Conservation (phyloP, 345 rosid genomes). For the Pugionium cornutum region DNA sequence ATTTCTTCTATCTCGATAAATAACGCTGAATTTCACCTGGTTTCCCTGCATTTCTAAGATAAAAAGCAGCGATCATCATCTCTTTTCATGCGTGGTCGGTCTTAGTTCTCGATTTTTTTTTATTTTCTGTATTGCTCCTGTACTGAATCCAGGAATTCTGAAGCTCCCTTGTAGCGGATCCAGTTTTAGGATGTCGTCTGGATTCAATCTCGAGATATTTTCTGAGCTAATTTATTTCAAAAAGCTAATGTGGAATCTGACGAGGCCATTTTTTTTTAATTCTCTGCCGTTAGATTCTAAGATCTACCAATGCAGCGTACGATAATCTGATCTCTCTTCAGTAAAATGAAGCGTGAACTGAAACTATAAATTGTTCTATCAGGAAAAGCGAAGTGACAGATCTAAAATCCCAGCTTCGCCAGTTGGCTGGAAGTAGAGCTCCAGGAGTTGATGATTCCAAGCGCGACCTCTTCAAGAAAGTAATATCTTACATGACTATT, state of each 20-base stretch:
- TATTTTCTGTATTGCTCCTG: not conserved
- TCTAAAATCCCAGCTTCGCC: slow-evolving; percentile 90
- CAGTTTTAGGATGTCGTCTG: slow-evolving; percentile 15
- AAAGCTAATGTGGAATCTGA: slow-evolving; percentile 14
- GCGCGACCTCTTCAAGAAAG: slow-evolving; percentile 93
- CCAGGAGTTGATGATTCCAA: slow-evolving; percentile 96
- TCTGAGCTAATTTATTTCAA: slow-evolving; percentile 1
- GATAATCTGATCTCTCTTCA: slow-evolving; percentile 23
- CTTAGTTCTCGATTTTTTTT: not conserved
- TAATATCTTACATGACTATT: slow-evolving; percentile 88
- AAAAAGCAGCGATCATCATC: slow-evolving; percentile 1
- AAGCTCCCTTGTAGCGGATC: slow-evolving; percentile 22
- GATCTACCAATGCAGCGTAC: not conserved
- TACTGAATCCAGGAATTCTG: slow-evolving; percentile 11
- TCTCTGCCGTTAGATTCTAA: not conserved
- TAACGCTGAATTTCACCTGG: not conserved
- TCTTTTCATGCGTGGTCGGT: slow-evolving; percentile 9
- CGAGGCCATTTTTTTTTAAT: slow-evolving; percentile 11
- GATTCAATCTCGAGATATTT: not conserved
- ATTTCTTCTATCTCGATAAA: not conserved
- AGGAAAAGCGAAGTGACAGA: slow-evolving; percentile 96
- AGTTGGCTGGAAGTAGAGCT: slow-evolving; percentile 93
- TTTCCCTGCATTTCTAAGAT: not conserved
- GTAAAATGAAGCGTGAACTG: slow-evolving; percentile 10
- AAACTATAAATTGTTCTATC: slow-evolving; percentile 22